Percentiles rank a stretch among this genome's conserved stretches.
Conservation (phyloP, 1,139 yeast genomes). For the Hyphopichia pseudoburtonii region DNA sequence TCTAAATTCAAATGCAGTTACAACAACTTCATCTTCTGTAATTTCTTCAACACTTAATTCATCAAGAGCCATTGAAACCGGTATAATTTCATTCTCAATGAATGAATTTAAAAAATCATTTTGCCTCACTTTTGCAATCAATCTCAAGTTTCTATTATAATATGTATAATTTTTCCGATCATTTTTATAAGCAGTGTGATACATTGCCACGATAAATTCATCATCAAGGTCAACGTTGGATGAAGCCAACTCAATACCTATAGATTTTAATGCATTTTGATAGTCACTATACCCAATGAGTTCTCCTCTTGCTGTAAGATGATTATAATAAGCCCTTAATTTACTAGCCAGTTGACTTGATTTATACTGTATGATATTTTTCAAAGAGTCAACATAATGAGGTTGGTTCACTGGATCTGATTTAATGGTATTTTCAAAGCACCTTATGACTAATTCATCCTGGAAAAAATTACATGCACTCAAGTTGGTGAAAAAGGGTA, state of each 20-base stretch:
- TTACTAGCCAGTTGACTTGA: slow-evolving; percentile 16
- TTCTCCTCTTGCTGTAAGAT: slow-evolving; percentile 52
- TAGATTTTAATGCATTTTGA: slow-evolving; percentile 48
- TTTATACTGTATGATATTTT: slow-evolving; percentile 17
- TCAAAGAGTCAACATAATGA: slow-evolving; percentile 66
- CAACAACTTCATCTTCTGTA: slow-evolving; percentile 74
- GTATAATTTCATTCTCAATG: slow-evolving; percentile 55
- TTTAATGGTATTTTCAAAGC: slow-evolving; percentile 55
- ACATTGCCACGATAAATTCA: slow-evolving; percentile 45
- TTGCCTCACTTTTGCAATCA: slow-evolving; percentile 45
- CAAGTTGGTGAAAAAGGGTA: slow-evolving; percentile 46
- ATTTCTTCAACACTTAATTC: slow-evolving; percentile 60
- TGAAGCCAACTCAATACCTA: slow-evolving; percentile 46
- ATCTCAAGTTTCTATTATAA: slow-evolving; percentile 36
- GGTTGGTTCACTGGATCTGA: slow-evolving; percentile 58
- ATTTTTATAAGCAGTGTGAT: slow-evolving; percentile 35
- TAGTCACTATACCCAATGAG: slow-evolving; percentile 63
- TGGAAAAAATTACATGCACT: slow-evolving; percentile 60
- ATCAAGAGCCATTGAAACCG: slow-evolving; percentile 57
- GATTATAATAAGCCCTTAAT: slow-evolving; percentile 49
- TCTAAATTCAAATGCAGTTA: slow-evolving; percentile 68
- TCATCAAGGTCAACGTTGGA: slow-evolving; percentile 36
- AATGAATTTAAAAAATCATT: slow-evolving; percentile 45
- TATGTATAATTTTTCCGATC: slow-evolving; percentile 38
- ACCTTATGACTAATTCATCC: slow-evolving; percentile 59